A percentile compares a stretch with the other conserved stretches of the same genome.
phyloP scores from a whole-genome alignment of 1,284 basidiomycete genomes.

The Boletus smithii region DNA sequence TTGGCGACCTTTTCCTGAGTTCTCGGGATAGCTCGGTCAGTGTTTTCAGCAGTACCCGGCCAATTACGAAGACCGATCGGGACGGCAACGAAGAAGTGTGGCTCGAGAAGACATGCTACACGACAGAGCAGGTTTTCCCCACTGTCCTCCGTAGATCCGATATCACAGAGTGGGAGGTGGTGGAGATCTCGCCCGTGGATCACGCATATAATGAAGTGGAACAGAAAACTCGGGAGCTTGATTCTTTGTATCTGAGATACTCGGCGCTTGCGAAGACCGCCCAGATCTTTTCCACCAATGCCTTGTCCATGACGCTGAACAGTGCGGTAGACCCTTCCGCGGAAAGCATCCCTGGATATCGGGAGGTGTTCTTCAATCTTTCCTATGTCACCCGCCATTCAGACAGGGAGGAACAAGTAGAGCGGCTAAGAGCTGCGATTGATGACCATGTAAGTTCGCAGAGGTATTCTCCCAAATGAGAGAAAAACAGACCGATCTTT shows the following conservation, averaged over 20 bases:
- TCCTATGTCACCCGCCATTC: slow-evolving; percentile 70
- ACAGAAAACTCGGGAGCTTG: slow-evolving; percentile 73
- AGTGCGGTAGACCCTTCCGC: slow-evolving; percentile 79
- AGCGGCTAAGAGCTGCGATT: slow-evolving; percentile 70
- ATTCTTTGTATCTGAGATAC: slow-evolving; percentile 68
- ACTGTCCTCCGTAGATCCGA: slow-evolving; percentile 90
- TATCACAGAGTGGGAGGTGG: slow-evolving; percentile 69
- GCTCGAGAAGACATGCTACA: slow-evolving; percentile 86
- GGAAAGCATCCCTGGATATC: slow-evolving; percentile 76
- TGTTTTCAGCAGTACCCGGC: slow-evolving; percentile 76
- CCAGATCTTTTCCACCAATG: slow-evolving; percentile 74
- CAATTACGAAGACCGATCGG: slow-evolving; percentile 56
- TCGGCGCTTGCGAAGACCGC: slow-evolving; percentile 73
- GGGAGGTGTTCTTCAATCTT: slow-evolving; percentile 72
- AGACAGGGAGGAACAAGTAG: slow-evolving; percentile 66
- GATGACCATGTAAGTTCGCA: slow-evolving; percentile 69
- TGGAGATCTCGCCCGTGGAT: slow-evolving; percentile 86
- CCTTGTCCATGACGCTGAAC: slow-evolving; percentile 86
- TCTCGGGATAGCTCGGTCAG: slow-evolving; percentile 62
- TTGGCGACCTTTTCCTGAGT: background rate
- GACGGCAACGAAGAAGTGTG: slow-evolving; percentile 75
- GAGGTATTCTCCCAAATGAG: background rate
- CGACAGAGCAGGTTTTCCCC: slow-evolving; percentile 88
- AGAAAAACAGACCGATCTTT: slow-evolving; percentile 3
- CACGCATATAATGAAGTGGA: slow-evolving; percentile 81